Conservation (phyloP, 2,329 filamentous ascomycete genomes). For the Ophiostoma piceae region DNA sequence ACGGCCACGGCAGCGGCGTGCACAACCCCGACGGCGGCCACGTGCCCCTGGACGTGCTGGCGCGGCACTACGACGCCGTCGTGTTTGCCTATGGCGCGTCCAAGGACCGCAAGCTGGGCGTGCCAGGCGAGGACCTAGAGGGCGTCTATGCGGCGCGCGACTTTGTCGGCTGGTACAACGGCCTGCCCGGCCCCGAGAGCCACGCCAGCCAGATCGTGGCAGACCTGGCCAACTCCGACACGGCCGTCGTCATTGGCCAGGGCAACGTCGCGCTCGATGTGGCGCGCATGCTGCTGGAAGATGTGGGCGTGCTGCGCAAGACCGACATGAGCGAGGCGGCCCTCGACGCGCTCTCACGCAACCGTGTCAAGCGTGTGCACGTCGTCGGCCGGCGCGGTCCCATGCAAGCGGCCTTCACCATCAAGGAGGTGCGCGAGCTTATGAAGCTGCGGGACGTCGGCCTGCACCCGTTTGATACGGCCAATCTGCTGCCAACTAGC, state of each 20-base stretch:
- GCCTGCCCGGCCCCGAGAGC: slow-evolving; percentile 82
- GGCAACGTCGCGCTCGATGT: slow-evolving; percentile 96
- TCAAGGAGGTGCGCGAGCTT: slow-evolving; percentile 87
- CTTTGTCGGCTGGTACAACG: slow-evolving; percentile 99
- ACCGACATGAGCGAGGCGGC: slow-evolving; percentile 90
- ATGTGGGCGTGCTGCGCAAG: slow-evolving; percentile 64
- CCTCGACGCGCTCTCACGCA: slow-evolving; percentile 64
- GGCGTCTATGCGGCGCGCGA: slow-evolving; percentile 84
- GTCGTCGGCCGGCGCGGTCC: slow-evolving; percentile 88
- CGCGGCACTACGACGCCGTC: slow-evolving; percentile 83
- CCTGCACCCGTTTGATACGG: slow-evolving; percentile 63
- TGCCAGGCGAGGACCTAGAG: slow-evolving; percentile 72
- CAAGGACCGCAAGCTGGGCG: slow-evolving; percentile 69
- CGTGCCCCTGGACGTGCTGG: slow-evolving; percentile 63
- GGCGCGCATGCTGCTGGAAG: slow-evolving; percentile 75
- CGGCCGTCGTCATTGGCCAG: slow-evolving; percentile 85
- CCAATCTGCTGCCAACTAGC: slow-evolving; percentile 61
- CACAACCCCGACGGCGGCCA: slow-evolving; percentile 40
- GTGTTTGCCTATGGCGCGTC: slow-evolving; percentile 91
- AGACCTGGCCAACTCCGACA: slow-evolving; percentile 75
- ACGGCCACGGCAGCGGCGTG: slow-evolving; percentile 34
- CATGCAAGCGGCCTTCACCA: slow-evolving; percentile 90
- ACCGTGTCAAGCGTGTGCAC: slow-evolving; percentile 70
- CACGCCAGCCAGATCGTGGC: slow-evolving; percentile 49
- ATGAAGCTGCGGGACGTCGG: slow-evolving; percentile 67